Conservation (phyloP, 2,329 filamentous ascomycete species). For the Immersiporthe knoxdaviesiana region DNA sequence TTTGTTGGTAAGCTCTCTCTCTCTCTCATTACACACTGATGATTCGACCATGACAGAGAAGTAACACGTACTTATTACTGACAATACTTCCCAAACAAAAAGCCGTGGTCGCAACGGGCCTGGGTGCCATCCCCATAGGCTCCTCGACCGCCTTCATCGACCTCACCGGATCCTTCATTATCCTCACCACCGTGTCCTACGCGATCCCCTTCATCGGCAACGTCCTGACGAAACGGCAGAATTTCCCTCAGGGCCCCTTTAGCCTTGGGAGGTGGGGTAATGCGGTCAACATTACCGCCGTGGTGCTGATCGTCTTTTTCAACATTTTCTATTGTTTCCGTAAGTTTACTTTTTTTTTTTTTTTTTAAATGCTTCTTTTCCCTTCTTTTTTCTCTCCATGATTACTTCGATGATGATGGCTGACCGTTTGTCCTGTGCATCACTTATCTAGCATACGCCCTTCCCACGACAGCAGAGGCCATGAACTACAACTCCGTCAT, state of each 20-base stretch:
- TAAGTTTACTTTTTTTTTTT: constrained; percentile 37
- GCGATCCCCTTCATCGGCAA: constrained; percentile 54
- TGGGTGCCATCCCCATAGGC: constrained; percentile 61
- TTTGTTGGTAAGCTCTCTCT: constrained; percentile 45
- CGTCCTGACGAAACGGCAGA: constrained; percentile 52
- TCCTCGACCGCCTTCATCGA: constrained; percentile 59
- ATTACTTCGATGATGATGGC: background rate
- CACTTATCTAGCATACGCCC: constrained; percentile 41
- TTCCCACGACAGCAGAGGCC: constrained; percentile 44
- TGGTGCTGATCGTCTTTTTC: constrained; percentile 58
- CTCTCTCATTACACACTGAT: too few species aligned
- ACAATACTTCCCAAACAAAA: background rate
- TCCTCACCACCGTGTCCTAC: constrained; percentile 59
- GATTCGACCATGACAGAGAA: background rate
- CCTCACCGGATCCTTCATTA: constrained; percentile 61
- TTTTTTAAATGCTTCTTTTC: too few species aligned
- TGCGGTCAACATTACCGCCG: constrained; percentile 52
- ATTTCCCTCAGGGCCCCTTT: constrained; percentile 57
- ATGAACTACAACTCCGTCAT: constrained; percentile 62
- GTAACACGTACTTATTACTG: background rate
- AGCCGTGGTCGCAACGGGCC: constrained; percentile 52
- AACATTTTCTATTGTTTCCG: constrained; percentile 65
- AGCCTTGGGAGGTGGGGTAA: constrained; percentile 55
- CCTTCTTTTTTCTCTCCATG: background rate
- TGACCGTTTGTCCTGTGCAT: constrained; percentile 12